A percentile compares a stretch with the other conserved stretches of the same genome.
Conservation (phyloP, 2,329 filamentous ascomycete species). For the Neurospora sp. region DNA sequence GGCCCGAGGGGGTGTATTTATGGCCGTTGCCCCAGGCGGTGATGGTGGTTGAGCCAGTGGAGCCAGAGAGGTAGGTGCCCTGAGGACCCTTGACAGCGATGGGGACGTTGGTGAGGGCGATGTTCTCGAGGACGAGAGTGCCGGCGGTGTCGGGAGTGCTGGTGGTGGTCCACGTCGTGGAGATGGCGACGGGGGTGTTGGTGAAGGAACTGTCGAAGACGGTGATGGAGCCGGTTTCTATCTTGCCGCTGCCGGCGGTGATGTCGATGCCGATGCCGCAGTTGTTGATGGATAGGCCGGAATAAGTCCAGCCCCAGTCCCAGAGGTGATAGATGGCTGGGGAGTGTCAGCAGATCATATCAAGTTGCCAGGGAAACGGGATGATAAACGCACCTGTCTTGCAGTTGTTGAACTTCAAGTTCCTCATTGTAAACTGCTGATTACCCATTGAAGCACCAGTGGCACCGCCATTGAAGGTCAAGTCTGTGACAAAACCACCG, state of each 20-base stretch:
- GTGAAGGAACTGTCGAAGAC: slow-evolving; percentile 60
- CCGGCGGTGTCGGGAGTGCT: slow-evolving; percentile 37
- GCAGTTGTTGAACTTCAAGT: slow-evolving; percentile 55
- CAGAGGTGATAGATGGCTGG: slow-evolving; percentile 56
- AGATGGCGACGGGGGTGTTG: slow-evolving; percentile 53
- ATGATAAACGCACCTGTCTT: slow-evolving; percentile 34
- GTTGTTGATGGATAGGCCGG: slow-evolving; percentile 48
- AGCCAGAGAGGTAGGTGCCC: slow-evolving; percentile 45
- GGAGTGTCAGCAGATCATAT: neutral
- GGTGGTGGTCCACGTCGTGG: slow-evolving; percentile 43
- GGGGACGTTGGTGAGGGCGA: slow-evolving; percentile 27
- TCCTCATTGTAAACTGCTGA: slow-evolving; percentile 60
- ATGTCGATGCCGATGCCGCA: slow-evolving; percentile 53
- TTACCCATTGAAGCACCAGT: slow-evolving; percentile 55
- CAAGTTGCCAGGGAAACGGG: neutral
- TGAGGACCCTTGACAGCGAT: slow-evolving; percentile 29
- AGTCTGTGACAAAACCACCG: slow-evolving; percentile 34
- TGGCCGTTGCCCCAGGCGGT: slow-evolving; percentile 59
- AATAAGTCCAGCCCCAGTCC: slow-evolving; percentile 66
- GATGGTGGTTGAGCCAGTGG: slow-evolving; percentile 37
- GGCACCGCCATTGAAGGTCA: slow-evolving; percentile 50
- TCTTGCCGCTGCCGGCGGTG: slow-evolving; percentile 33
- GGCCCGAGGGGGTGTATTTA: slow-evolving; percentile 38
- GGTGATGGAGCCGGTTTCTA: slow-evolving; percentile 60
- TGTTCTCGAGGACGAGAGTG: slow-evolving; percentile 46